Base-by-base conservation (phyloP, 2,329 filamentous ascomycete genomes). In the Ophiognomonia clavigignenti-juglandacearum region DNA sequence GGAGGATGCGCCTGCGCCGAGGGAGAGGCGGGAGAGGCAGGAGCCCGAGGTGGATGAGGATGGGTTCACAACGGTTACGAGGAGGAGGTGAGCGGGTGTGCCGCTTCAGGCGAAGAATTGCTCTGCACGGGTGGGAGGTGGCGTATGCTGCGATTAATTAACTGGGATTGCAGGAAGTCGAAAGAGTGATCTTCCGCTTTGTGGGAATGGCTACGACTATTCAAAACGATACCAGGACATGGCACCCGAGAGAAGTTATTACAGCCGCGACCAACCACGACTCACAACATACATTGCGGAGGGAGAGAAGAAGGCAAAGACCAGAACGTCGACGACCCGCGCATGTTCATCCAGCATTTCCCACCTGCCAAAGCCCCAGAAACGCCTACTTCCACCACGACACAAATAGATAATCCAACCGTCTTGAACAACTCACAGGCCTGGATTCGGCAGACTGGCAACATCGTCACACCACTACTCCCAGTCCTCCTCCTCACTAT, bases 401-500 rank as follows among this genome's bases (percentile, higher is more conserved):
- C 16, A 6, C 26, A 20, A 27, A 14, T 5, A 20, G 18, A 16
- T 9, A 20, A n/a, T 16, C 18, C 18, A 7, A 20, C 6, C 5
- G 3, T 11, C 16, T 4, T 3, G 16, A 18, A n/a, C 18, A 9
- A 18, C 4, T 39, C 20, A 13, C n/a, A n/a, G 23, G 22, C 5
- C 23, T n/a, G 3, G 36, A 24, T 24, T 24, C 13, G 11, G 11
- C 16, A 27, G 39, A 10, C 24, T 6, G 24, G 24, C 6, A 26
- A 26, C 10, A 10, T 26, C 24, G 24, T 26, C 24, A 26, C 24
- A 26, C 24, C 24, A 43, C 47, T 74, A 89, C 67, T 90, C 86
- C 84, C 86, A 90, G 60, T 90, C 86, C 57, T 86, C 84, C 48
- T 88, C 84, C 48, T 88, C 84, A 54, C 80, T 85, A 53, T 86